phyloP scores from a whole-genome alignment of 768 basidiomycete species.

The Auricularia cornea region DNA sequence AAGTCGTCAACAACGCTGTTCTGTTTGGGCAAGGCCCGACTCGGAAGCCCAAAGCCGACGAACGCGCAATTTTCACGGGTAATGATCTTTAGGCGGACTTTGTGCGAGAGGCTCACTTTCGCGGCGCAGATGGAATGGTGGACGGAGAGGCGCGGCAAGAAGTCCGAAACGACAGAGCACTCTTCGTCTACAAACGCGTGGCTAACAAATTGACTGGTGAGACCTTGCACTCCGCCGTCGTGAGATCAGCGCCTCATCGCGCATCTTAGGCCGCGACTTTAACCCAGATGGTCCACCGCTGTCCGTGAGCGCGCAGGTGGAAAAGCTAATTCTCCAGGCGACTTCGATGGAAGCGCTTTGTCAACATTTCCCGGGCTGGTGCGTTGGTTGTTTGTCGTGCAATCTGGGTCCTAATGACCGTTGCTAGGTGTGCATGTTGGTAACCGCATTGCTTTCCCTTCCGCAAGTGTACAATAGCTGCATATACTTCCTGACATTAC shows the following conservation, averaged over 20 bases:
- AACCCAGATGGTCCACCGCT: constrained; percentile 29
- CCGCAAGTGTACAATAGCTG: neutral
- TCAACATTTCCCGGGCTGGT: constrained; percentile 34
- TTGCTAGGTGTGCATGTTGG: constrained; percentile 67
- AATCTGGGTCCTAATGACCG: neutral
- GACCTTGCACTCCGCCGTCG: neutral
- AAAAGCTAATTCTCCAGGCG: constrained; percentile 36
- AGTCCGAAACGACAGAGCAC: constrained; percentile 32
- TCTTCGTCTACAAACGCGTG: constrained; percentile 37
- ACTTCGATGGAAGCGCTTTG: constrained; percentile 37
- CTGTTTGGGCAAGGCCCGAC: constrained; percentile 15
- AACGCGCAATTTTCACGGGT: constrained; percentile 25
- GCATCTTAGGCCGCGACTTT: constrained; percentile 39
- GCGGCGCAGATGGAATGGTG: constrained; percentile 7
- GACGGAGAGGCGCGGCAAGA: constrained; percentile 26
- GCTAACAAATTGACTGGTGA: constrained; percentile 36
- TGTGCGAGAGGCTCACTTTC: neutral
- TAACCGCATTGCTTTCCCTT: constrained; percentile 20
- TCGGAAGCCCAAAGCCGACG: constrained; percentile 27
- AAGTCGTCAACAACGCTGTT: constrained; percentile 1
- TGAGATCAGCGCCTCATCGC: no score
- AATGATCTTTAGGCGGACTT: neutral
- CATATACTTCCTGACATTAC: no score
- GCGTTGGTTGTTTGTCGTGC: constrained; percentile 55
- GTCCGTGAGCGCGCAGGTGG: constrained; percentile 34